A percentile compares a stretch with the other conserved stretches of the same genome.
phyloP scores from a whole-genome alignment of 2,329 filamentous ascomycete species.

The Hymenoscyphus fraxineus region DNA sequence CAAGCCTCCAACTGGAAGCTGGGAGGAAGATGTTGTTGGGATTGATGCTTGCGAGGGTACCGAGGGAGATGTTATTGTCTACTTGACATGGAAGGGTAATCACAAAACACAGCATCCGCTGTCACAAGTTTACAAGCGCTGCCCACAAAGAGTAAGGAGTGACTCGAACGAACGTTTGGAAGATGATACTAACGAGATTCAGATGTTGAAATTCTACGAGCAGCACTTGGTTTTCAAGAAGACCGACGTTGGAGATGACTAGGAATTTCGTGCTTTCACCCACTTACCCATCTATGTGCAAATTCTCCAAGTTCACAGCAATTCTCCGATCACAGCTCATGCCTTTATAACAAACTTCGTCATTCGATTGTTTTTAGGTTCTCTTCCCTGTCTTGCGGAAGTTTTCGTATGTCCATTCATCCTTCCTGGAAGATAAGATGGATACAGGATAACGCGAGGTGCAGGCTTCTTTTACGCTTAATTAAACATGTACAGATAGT shows the following conservation, averaged over 20 bases:
- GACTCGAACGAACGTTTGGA: not conserved
- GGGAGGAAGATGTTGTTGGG: constrained; percentile 68
- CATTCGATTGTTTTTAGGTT: not conserved
- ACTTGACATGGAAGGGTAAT: constrained; percentile 69
- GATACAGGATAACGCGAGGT: not conserved
- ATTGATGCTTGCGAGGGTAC: constrained; percentile 72
- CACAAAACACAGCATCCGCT: constrained; percentile 72
- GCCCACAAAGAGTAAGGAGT: constrained; percentile 65
- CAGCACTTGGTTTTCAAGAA: constrained; percentile 39
- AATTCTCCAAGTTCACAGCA: not conserved
- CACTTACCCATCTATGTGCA: not conserved
- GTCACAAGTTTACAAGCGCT: constrained; percentile 66
- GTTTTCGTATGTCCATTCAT: not conserved
- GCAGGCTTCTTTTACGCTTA: not conserved
- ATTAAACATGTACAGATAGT: constrained; percentile 1
- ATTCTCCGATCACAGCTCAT: not conserved
- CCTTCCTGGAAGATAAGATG: not conserved
- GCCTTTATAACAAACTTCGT: not conserved
- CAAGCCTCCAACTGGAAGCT: constrained; percentile 67
- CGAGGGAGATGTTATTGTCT: constrained; percentile 59
- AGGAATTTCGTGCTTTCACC: not conserved
- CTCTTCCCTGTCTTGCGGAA: not conserved
- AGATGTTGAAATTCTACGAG: constrained; percentile 40
- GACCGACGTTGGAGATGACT: constrained; percentile 1
- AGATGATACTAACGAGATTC: not conserved